Evolutionary conservation across 768 basidiomycete genomes (phyloP), one percentile per base, ranked within the genome.

Genomic region (Cubamyces sp.): DNA sequence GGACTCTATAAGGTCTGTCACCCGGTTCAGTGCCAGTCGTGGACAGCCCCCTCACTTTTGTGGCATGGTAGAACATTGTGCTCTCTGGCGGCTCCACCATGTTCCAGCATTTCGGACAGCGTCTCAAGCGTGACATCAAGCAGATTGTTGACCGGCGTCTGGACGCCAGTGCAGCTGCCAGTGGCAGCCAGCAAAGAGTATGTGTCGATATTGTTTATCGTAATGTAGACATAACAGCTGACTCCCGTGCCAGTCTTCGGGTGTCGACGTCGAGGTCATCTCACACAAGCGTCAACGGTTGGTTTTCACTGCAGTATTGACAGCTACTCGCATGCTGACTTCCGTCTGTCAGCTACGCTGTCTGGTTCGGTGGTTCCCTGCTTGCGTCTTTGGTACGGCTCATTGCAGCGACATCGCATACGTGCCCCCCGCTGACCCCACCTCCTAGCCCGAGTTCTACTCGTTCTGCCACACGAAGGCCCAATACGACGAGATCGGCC

Each of bases 31-130:
- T 18, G 8, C 50, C 18, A 16, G 23, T 53, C 16, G n/a, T 19
- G 1, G 5, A 37, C 26, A 55, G 26, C 5, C 48, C 18, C 19
- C 21, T 50, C 21, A n/a, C 16, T 45, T 9, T 15, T 41, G 48
- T 48, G 30, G 14, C 39, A 12, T 15, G 15, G 14, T 61, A 95
- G 93, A 99, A 98, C 76, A 98, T 98, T 57, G 97, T 99, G 7
- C 78, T 98, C 1, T 95, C 92, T 0, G 97, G 97, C 59, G 97
- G 97, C 21, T 96, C 94, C 11, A 98, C 97, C 51, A 98, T 98
- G 96, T 98, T 98, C 82, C 93, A 96, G 68, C 90, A 98, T 79
- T 98, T 99, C 71, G 94, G 94, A n/a, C 88, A 94, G 73, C 87
- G 97, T 47, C 84, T 99, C 65, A 96, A 98, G 79, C 87, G 96